Evolutionary conservation across 148 eudicot species (phyloP).

Genomic region (Tetragonia tetragonoides): DNA sequence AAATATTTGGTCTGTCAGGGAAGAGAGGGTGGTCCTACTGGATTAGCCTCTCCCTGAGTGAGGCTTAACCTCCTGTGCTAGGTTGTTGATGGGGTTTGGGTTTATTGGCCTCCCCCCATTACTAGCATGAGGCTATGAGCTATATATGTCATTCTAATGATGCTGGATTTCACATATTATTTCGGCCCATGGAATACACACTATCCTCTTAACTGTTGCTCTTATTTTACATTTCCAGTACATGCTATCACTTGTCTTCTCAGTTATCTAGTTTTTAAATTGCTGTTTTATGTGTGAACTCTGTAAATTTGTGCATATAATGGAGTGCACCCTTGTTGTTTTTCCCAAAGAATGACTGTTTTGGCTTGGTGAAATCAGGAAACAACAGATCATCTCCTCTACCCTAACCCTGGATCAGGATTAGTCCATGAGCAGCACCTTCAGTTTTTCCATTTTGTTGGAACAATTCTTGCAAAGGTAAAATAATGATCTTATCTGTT

Average conservation of each 20-base stretch:
- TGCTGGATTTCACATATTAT: not conserved
- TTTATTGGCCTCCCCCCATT: not conserved
- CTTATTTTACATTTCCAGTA: not conserved
- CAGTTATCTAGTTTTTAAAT: not conserved
- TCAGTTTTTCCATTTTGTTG: conserved; percentile 88
- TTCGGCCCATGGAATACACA: not conserved
- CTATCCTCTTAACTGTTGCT: not conserved
- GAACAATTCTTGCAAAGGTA: conserved; percentile 95
- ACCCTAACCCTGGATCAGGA: conserved; percentile 98
- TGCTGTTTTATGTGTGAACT: not conserved
- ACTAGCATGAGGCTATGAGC: not conserved
- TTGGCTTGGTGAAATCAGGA: conserved; percentile 52
- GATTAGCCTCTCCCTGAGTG: no score
- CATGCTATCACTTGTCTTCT: not conserved
- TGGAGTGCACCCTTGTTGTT: not conserved
- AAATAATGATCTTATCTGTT: not conserved
- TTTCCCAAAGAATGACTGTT: not conserved
- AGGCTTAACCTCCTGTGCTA: no score
- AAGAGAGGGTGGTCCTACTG: no score
- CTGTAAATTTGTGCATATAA: not conserved
- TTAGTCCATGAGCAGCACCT: conserved; percentile 89
- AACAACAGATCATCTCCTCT: conserved; percentile 90
- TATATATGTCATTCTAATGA: no score
- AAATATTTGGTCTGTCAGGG: no score
- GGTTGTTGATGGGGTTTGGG: not conserved